Evolutionary conservation across 306 rosid genomes (phyloP), one percentile per base, ranked within the genome.

Genomic region (Echinosophora koreensis): DNA sequence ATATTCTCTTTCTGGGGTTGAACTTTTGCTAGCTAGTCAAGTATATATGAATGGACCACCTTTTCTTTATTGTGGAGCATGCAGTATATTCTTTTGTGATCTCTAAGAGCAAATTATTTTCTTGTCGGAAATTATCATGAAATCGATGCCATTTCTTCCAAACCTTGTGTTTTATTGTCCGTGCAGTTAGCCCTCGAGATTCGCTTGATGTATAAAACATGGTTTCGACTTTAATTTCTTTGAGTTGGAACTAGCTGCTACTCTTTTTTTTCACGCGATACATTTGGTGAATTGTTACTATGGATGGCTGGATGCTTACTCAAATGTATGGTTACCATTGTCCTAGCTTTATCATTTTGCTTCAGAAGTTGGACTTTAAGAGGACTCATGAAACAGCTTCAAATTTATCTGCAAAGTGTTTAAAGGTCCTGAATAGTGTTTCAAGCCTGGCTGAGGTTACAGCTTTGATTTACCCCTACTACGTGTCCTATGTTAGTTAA

Each of bases 1-100:
- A n/a, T 66, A 34, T 61, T 54, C 82, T 76, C 59, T 28, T 50
- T 76, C 65, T 69, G 51, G 86, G 77, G 67, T 63, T 39, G 32
- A 16, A 69, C 65, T 66, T 17, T 58, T 78, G 64, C 34, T 57
- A 71, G 56, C 41, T 34, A 22, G 28, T 22, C 30, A 27, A 17
- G 57, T 73, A 22, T 76, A 63, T 56, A 52, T 81, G 76, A 55
- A 68, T 54, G 77, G 70, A 55, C 68, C 39, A 69, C 55, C 54
- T 15, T 71, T 41, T 59, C 67, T 51, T 39, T 15, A 38, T 67
- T 35, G 34, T 69, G 42, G 61, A 78, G 70, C 62, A 76, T 54
- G 72, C 71, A 42, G 30, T 13, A 46, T 57, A 12, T 54, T 67
- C 35, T 42, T 27, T 15, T 46, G 4, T 64, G 3, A 17, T 42